Percentiles rank a stretch among this genome's conserved stretches.
Conservation (phyloP, 176 grass and related monocot genomes). For the Secale cereale region DNA sequence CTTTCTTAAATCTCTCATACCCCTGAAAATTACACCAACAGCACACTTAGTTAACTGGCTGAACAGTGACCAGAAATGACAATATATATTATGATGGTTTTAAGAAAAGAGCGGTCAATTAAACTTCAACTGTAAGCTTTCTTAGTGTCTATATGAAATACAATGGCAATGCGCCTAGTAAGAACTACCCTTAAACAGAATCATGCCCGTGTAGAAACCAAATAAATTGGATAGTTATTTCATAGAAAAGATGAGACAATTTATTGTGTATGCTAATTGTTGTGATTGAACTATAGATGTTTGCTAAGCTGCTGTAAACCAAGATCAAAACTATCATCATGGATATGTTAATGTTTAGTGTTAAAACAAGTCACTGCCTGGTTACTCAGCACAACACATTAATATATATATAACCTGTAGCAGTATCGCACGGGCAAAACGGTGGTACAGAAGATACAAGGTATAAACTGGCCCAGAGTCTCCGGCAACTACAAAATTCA, state of each 20-base stretch:
- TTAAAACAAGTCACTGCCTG: not conserved
- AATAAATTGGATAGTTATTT: not conserved
- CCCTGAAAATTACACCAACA: conserved; percentile 55
- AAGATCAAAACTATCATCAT: not conserved
- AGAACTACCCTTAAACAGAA: not conserved
- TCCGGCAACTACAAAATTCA: not conserved
- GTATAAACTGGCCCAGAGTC: not conserved
- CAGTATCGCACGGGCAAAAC: not conserved
- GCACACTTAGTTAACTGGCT: not conserved
- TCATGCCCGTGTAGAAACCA: not conserved
- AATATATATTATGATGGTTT: not conserved
- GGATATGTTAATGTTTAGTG: not conserved
- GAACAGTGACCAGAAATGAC: not conserved
- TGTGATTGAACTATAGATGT: not conserved
- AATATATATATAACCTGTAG: not conserved
- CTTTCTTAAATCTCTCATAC: conserved; percentile 92
- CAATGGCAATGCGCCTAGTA: not conserved
- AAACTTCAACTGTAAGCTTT: not conserved
- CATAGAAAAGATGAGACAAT: not conserved
- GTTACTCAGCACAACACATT: not conserved
- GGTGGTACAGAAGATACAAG: not conserved
- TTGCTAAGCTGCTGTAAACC: not conserved
- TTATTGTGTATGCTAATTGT: not conserved
- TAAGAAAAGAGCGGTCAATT: conserved; percentile 16
- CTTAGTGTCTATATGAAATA: not conserved